Evolutionary conservation across 805 yeast genomes (phyloP).

Genomic region (Saccharomycopsis sp.): DNA sequence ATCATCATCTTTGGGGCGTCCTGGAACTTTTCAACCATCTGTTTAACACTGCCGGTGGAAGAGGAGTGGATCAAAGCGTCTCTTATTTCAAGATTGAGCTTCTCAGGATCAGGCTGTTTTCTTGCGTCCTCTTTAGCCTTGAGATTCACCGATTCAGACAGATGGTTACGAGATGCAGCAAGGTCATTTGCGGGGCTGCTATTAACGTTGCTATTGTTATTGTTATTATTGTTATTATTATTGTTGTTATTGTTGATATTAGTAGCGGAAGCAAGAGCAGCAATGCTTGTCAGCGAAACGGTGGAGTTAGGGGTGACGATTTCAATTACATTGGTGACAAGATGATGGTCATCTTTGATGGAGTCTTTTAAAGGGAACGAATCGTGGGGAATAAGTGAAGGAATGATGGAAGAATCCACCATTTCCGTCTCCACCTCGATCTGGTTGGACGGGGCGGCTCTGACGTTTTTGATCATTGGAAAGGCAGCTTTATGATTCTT

Average conservation of each 20-base stretch:
- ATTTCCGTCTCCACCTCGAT: constrained; percentile 19
- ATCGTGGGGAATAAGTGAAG: background rate
- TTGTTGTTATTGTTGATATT: background rate
- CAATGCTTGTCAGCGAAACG: background rate
- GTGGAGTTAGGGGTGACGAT: background rate
- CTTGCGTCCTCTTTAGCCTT: constrained; percentile 2
- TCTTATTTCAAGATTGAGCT: background rate
- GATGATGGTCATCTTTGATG: background rate
- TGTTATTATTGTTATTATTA: background rate
- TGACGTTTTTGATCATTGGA: background rate
- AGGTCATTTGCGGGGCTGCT: background rate
- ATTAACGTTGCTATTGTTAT: background rate
- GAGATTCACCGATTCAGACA: background rate
- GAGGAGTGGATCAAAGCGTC: background rate
- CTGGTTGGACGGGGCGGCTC: constrained; percentile 2
- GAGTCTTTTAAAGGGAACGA: constrained; percentile 10
- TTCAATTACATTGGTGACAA: background rate
- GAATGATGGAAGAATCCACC: constrained; percentile 12
- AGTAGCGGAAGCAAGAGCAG: background rate
- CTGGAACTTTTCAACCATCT: background rate
- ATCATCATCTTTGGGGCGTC: background rate
- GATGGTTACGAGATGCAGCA: background rate
- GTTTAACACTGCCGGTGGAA: background rate
- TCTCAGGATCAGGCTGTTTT: background rate
- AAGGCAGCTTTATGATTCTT: background rate